Evolutionary conservation across 2,329 filamentous ascomycete genomes (phyloP).

Genomic region (Cordyceps militaris): DNA sequence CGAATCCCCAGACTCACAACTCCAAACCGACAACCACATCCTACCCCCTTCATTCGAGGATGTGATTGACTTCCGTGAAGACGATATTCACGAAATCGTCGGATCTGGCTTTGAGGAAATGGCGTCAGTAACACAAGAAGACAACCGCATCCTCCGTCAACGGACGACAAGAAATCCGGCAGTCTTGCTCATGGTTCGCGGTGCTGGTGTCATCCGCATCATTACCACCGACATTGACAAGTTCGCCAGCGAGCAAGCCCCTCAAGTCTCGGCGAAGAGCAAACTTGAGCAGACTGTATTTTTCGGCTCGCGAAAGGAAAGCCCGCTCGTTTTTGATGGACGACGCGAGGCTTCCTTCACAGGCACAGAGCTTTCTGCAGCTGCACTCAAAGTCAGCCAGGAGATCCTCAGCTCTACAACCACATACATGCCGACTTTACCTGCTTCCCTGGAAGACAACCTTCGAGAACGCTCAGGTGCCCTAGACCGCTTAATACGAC

Average conservation of each 20-base stretch:
- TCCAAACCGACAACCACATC: slow-evolving; percentile 59
- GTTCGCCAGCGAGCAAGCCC: slow-evolving; percentile 51
- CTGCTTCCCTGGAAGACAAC: slow-evolving; percentile 74
- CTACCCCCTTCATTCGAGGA: slow-evolving; percentile 72
- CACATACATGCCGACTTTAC: slow-evolving; percentile 63
- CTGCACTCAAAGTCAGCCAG: slow-evolving; percentile 69
- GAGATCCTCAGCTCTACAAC: slow-evolving; percentile 76
- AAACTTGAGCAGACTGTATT: slow-evolving; percentile 95
- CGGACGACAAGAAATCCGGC: slow-evolving; percentile 55
- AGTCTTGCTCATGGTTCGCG: slow-evolving; percentile 54
- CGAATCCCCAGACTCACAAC: slow-evolving; percentile 68
- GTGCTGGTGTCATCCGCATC: slow-evolving; percentile 54
- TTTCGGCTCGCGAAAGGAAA: slow-evolving; percentile 74
- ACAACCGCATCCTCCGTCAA: slow-evolving; percentile 42
- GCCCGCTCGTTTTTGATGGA: slow-evolving; percentile 77
- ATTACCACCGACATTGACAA: slow-evolving; percentile 52
- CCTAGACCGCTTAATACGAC: slow-evolving; percentile 64
- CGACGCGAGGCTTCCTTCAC: slow-evolving; percentile 60
- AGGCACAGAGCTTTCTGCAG: slow-evolving; percentile 62
- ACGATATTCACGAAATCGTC: slow-evolving; percentile 55
- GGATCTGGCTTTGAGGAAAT: slow-evolving; percentile 59
- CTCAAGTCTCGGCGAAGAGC: slow-evolving; percentile 69
- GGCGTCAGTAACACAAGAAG: slow-evolving; percentile 34
- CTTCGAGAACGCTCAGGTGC: slow-evolving; percentile 66
- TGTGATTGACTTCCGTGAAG: slow-evolving; percentile 68